Conservation (phyloP, 2,329 filamentous ascomycete species). For the Diaporthe australafricana region DNA sequence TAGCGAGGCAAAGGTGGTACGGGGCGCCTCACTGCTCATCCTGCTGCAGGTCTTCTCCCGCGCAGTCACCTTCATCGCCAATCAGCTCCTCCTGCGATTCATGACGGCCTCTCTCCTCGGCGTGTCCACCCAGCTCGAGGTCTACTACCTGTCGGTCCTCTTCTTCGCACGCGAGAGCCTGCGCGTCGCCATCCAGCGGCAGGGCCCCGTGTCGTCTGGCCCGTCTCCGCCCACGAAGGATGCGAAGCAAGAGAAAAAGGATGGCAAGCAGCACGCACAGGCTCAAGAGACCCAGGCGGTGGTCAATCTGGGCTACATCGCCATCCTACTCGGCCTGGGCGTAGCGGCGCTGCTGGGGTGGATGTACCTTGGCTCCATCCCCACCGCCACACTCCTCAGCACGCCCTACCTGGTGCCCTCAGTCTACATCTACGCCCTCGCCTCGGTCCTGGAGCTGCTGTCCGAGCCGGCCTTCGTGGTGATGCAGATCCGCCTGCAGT, state of each 20-base stretch:
- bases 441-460: conserved; percentile 78
- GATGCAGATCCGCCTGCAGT: conserved; percentile 83
- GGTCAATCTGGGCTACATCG: conserved; percentile 68
- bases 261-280: conserved; percentile 40
- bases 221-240: not conserved
- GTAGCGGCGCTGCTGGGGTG: conserved; percentile 68
- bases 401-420: conserved; percentile 73
- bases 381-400: conserved; percentile 58
- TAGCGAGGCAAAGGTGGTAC: conserved; percentile 55
- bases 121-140: conserved; percentile 88
- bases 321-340: conserved; percentile 30
- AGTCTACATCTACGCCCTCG: conserved; percentile 66
- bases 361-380: conserved; percentile 71
- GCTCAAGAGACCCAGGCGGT: conserved; percentile 73
- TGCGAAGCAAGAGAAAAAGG: conserved; percentile 37
- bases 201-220: conserved; percentile 55
- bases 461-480: conserved; percentile 92
- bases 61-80: conserved; percentile 88
- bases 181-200: conserved; percentile 89
- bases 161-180: conserved; percentile 95
- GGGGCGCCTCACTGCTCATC: conserved; percentile 87
- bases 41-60: conserved; percentile 89
- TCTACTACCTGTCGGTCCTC: conserved; percentile 92
- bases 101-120: conserved; percentile 88
- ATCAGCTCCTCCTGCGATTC: conserved; percentile 89